Conservation (phyloP, 2,329 filamentous ascomycete genomes). For the Phoma sp. region DNA sequence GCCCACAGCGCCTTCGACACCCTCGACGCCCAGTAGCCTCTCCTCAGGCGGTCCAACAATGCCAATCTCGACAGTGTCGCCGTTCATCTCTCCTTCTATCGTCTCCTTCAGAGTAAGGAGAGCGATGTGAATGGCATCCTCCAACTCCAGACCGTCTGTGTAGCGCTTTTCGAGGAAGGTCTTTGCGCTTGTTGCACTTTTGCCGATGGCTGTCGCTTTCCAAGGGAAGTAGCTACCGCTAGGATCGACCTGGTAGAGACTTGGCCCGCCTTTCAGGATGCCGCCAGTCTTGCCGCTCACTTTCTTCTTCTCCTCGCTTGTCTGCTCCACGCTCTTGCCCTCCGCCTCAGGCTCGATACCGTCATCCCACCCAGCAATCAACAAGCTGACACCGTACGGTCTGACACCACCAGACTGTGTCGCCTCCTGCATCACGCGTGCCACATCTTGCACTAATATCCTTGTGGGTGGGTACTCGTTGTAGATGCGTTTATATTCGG, state of each 20-base stretch:
- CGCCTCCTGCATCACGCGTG: conserved; percentile 97
- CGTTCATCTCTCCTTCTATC: conserved; percentile 99
- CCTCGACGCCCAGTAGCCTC: conserved; percentile 88
- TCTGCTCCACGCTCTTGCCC: conserved; percentile 59
- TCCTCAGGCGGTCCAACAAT: conserved; percentile 95
- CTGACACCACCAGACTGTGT: conserved; percentile 97
- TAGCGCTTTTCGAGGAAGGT: conserved; percentile 99
- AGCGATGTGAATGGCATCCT: conserved; percentile 98
- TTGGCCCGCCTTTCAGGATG: conserved; percentile 92
- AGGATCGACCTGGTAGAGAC: conserved; percentile 98
- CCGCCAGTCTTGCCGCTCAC: conserved; percentile 88
- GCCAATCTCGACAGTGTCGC: conserved; percentile 97
- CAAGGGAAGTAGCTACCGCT: conserved; percentile 98
- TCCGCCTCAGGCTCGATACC: conserved; percentile 86
- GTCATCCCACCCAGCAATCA: conserved; percentile 98
- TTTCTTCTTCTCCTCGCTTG: conserved; percentile 70
- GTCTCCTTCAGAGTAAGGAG: conserved; percentile 97
- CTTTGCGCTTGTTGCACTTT: conserved; percentile 97
- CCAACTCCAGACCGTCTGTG: conserved; percentile 93
- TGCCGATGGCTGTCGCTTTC: conserved; percentile 99
- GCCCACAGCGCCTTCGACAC: conserved; percentile 81
- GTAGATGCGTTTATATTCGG: conserved; percentile 99
- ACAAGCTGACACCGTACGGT: conserved; percentile 92
- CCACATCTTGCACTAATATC: conserved; percentile 98
- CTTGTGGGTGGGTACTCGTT: conserved; percentile 99